These are phyloP conservation scores for Spizellomyces sp. DNA, from an alignment of 192 early-diverging fungal genomes.

Conservation along the genomic window DNA sequence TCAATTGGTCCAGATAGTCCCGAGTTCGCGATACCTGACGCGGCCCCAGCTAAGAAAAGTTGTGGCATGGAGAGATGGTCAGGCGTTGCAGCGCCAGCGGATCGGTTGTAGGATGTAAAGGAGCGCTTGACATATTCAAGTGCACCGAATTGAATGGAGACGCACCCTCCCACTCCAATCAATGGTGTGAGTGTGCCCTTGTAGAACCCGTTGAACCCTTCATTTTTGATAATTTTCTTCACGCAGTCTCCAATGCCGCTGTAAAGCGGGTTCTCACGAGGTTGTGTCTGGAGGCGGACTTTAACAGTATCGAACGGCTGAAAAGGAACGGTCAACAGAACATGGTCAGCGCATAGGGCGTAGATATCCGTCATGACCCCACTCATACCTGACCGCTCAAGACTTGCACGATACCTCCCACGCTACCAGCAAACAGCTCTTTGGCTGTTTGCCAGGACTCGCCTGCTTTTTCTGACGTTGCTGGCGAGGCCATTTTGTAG, in stretches of 20 bases:
- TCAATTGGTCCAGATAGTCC: conserved; percentile 90
- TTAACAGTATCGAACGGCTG: conserved; percentile 55
- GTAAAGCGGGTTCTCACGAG: conserved; percentile 70
- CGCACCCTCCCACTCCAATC: conserved; percentile 91
- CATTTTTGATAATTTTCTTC: conserved; percentile 75
- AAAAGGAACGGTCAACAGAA: not conserved
- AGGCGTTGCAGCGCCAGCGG: conserved; percentile 24
- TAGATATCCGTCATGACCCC: not conserved
- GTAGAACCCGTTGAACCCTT: conserved; percentile 46
- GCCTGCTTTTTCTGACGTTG: not conserved
- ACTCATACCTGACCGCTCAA: conserved; percentile 45
- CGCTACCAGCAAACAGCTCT: conserved; percentile 57
- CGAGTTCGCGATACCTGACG: conserved; percentile 86
- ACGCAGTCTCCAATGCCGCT: conserved; percentile 86
- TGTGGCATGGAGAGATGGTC: conserved; percentile 69
- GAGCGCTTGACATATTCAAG: conserved; percentile 86
- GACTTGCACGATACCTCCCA: conserved; percentile 57
- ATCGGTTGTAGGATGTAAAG: conserved; percentile 60
- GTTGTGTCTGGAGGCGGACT: conserved; percentile 90
- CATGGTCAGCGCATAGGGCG: not conserved
- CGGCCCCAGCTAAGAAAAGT: conserved; percentile 84
- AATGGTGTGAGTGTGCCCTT: conserved; percentile 90
- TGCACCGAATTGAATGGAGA: conserved; percentile 95
- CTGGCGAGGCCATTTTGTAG: not conserved
- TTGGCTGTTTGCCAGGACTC: conserved; percentile 52